phyloP scores from a whole-genome alignment of 2,329 filamentous ascomycete genomes.

The Aaosphaeria pasadenensis region DNA sequence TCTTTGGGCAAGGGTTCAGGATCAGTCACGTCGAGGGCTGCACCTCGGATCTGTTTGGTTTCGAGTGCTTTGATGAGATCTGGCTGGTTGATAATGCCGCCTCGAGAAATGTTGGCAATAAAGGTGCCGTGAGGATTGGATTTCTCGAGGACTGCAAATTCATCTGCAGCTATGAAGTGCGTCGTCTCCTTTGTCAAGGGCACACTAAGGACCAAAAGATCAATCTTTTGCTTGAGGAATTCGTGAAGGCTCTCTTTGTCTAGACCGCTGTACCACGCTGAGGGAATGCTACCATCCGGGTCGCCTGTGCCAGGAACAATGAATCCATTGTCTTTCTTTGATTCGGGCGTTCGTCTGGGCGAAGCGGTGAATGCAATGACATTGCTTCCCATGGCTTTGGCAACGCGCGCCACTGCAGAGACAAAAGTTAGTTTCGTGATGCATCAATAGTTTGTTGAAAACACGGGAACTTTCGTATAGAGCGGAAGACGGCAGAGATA shows the following conservation, averaged over 20 bases:
- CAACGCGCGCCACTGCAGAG: constrained; percentile 53
- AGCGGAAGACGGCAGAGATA: no score
- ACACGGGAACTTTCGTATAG: no score
- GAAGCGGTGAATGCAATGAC: constrained; percentile 74
- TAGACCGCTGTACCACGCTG: constrained; percentile 56
- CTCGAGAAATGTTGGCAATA: constrained; percentile 70
- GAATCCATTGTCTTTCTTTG: constrained; percentile 62
- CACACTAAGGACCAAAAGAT: constrained; percentile 56
- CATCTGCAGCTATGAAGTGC: constrained; percentile 52
- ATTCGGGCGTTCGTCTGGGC: constrained; percentile 64
- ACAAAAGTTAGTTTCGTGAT: no score
- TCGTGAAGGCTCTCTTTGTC: constrained; percentile 50
- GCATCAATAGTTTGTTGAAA: no score
- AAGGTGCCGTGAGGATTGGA: constrained; percentile 50
- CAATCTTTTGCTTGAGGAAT: constrained; percentile 56
- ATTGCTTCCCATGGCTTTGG: constrained; percentile 65
- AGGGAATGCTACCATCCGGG: constrained; percentile 53
- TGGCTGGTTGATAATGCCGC: constrained; percentile 58
- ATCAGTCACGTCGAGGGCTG: constrained; percentile 75
- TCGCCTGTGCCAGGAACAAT: constrained; percentile 66
- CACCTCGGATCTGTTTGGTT: constrained; percentile 57
- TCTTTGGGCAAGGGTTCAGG: constrained; percentile 71
- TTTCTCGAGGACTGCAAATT: constrained; percentile 55
- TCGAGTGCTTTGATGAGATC: constrained; percentile 63
- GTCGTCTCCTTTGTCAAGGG: constrained; percentile 57